These are phyloP conservation scores for Penicillium verrucosum DNA, from an alignment of 2,329 filamentous ascomycete genomes.

Conservation along the genomic window DNA sequence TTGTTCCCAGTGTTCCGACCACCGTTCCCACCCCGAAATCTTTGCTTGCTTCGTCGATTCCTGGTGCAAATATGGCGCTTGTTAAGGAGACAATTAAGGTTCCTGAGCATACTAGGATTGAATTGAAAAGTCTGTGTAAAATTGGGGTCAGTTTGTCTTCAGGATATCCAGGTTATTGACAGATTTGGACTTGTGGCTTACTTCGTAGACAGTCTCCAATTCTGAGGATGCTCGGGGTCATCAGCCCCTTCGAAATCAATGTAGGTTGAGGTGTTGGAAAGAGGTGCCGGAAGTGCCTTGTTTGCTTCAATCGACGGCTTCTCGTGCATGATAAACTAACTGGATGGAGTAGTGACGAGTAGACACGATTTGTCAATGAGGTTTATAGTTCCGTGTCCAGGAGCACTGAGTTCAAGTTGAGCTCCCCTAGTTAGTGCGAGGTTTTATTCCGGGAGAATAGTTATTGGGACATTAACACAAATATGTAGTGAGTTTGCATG, in stretches of 20 bases:
- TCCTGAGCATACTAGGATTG: constrained; percentile 38
- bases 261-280: constrained; percentile 51
- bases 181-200: constrained; percentile 11
- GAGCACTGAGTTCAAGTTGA: background rate
- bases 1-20: constrained; percentile 45
- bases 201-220: constrained; percentile 50
- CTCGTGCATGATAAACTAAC: constrained; percentile 1
- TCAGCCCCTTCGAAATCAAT: constrained; percentile 53
- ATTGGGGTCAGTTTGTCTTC: background rate
- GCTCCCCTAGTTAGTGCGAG: background rate
- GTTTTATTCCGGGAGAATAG: background rate
- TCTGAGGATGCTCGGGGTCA: constrained; percentile 52
- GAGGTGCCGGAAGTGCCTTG: constrained; percentile 48
- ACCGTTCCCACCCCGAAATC: constrained; percentile 44
- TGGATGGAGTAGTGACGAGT: background rate
- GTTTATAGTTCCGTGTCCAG: background rate
- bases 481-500: background rate
- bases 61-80: constrained; percentile 64
- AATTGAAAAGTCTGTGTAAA: constrained; percentile 19
- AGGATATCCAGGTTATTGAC: background rate
- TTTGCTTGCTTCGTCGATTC: constrained; percentile 54
- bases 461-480: too few species aligned
- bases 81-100: constrained; percentile 52
- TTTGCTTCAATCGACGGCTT: constrained; percentile 28
- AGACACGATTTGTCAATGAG: background rate